These are phyloP conservation scores for Trametes polyzona DNA, from an alignment of 1,284 basidiomycete species.

Conservation along the genomic window DNA sequence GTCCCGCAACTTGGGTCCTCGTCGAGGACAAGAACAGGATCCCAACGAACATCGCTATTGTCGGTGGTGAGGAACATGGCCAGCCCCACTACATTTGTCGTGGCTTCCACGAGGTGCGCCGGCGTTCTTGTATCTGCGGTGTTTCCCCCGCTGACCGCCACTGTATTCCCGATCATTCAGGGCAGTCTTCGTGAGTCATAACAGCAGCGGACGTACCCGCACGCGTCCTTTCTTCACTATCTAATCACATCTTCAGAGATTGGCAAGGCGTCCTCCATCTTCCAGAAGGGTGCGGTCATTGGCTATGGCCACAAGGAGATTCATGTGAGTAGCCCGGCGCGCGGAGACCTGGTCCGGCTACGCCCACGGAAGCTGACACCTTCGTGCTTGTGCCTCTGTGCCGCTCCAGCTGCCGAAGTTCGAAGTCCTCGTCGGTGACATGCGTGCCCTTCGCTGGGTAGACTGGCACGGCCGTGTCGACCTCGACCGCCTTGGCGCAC, in stretches of 20 bases:
- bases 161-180: conserved; percentile 36
- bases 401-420: conserved; percentile 53
- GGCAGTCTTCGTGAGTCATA: conserved; percentile 59
- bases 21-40: conserved; percentile 60
- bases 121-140: conserved; percentile 15
- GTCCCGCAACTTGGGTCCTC: conserved; percentile 64
- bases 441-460: conserved; percentile 63
- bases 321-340: conserved; percentile 46
- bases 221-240: too few species aligned
- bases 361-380: background rate
- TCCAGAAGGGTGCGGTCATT: conserved; percentile 63
- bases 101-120: conserved; percentile 57
- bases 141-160: conserved; percentile 8
- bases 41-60: conserved; percentile 55
- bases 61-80: conserved; percentile 57
- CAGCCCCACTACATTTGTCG: conserved; percentile 61
- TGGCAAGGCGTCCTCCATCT: conserved; percentile 63
- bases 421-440: conserved; percentile 71
- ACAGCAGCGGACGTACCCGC: background rate
- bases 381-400: too few species aligned
- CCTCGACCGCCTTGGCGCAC: conserved; percentile 44
- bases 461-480: conserved; percentile 49
- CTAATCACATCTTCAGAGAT: conserved; percentile 47
- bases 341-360: background rate
- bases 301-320: conserved; percentile 62